A percentile compares a stretch with the other conserved stretches of the same genome.
Evolutionary conservation across 1,284 basidiomycete genomes (phyloP).

Genomic region (Melanopsichium pennsylvanicum): DNA sequence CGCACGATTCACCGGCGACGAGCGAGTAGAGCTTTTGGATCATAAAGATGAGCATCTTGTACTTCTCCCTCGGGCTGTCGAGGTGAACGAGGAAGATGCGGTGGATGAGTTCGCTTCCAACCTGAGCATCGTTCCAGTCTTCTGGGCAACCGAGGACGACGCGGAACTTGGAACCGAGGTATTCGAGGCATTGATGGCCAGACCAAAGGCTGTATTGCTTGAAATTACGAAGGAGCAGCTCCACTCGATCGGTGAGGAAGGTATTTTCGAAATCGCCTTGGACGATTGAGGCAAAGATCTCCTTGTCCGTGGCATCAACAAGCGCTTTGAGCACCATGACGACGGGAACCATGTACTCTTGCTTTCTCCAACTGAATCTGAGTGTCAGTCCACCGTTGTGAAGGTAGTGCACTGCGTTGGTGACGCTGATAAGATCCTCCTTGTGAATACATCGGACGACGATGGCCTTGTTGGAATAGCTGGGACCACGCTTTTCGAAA

Average conservation of each 20-base stretch:
- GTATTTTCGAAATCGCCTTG: slow-evolving; percentile 98
- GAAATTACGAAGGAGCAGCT: slow-evolving; percentile 89
- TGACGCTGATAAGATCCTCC: slow-evolving; percentile 68
- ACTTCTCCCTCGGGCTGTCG: slow-evolving; percentile 89
- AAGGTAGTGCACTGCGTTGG: slow-evolving; percentile 96
- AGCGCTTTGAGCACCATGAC: slow-evolving; percentile 96
- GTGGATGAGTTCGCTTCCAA: slow-evolving; percentile 84
- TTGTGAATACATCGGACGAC: slow-evolving; percentile 89
- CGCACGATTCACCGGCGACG: slow-evolving; percentile 87
- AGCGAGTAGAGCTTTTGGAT: slow-evolving; percentile 92
- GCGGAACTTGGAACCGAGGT: slow-evolving; percentile 96
- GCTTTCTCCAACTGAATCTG: slow-evolving; percentile 95
- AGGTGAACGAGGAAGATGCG: slow-evolving; percentile 92
- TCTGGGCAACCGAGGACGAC: slow-evolving; percentile 90
- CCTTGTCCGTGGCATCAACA: slow-evolving; percentile 88
- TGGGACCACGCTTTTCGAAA: slow-evolving; percentile 89
- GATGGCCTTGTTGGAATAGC: slow-evolving; percentile 91
- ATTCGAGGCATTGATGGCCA: slow-evolving; percentile 91
- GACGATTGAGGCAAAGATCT: slow-evolving; percentile 96
- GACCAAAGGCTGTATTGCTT: slow-evolving; percentile 87
- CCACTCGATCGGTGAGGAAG: slow-evolving; percentile 95
- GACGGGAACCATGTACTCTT: slow-evolving; percentile 98
- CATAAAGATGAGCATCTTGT: slow-evolving; percentile 97
- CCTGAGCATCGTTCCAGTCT: slow-evolving; percentile 84
- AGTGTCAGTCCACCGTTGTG: slow-evolving; percentile 94